Conservation (phyloP, 257 asterid species). For the Solanum virginianum region DNA sequence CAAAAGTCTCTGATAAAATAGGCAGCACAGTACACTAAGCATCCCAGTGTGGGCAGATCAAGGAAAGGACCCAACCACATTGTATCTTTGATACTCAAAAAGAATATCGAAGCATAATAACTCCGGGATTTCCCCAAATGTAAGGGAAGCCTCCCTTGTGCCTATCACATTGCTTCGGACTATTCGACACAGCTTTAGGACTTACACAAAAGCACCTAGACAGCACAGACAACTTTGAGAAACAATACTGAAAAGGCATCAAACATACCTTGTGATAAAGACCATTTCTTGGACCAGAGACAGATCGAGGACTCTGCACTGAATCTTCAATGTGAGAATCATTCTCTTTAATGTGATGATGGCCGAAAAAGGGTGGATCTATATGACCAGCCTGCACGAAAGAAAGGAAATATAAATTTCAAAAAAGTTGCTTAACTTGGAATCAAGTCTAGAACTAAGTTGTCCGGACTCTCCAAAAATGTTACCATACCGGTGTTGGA, state of each 20-base stretch:
- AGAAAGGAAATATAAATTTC: not conserved
- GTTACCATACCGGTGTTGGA: too few relatives aligned
- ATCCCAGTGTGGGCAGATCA: not conserved
- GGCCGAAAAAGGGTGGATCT: slow-evolving; percentile 24
- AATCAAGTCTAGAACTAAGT: too few relatives aligned
- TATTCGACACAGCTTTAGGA: not conserved
- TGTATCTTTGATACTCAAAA: not conserved
- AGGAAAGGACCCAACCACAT: not conserved
- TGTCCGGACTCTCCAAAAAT: too few relatives aligned
- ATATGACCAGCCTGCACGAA: slow-evolving; percentile 21
- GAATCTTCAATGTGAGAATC: slow-evolving; percentile 15
- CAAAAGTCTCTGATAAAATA: not conserved
- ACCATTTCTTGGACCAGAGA: slow-evolving; percentile 32
- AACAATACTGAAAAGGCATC: not conserved
- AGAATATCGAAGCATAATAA: not conserved
- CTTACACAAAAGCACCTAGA: not conserved
- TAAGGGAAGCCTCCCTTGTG: not conserved
- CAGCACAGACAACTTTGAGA: not conserved
- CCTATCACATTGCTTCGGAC: not conserved
- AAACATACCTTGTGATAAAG: slow-evolving; percentile 23
- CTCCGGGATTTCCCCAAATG: not conserved
- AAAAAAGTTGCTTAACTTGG: not conserved
- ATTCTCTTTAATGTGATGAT: slow-evolving; percentile 12
- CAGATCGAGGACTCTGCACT: slow-evolving; percentile 30
- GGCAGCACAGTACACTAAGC: not conserved